These are phyloP conservation scores for Acanthochlamys bracteata DNA, from an alignment of 106 monocot genomes.

Conservation along the genomic window DNA sequence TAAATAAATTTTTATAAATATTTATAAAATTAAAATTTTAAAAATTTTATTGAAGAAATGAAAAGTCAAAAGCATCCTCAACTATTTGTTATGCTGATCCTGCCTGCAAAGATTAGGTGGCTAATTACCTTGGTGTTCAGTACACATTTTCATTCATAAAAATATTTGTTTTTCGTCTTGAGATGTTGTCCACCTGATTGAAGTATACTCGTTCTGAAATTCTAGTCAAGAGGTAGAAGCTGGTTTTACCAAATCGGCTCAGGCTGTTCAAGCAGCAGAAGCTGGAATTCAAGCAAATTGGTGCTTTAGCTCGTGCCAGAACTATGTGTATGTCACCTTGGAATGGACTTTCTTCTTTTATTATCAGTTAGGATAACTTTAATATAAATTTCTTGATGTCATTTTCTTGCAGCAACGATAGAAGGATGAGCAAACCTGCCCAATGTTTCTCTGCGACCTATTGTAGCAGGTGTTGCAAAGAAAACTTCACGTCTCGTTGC, in stretches of 20 bases:
- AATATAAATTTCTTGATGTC: neutral
- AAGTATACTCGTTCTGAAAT: neutral
- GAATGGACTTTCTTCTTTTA: neutral
- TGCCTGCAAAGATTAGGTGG: too few species aligned
- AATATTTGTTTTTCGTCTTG: neutral
- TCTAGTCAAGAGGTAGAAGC: constrained; percentile 77
- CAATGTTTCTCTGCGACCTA: constrained; percentile 43
- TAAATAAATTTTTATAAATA: too few species aligned
- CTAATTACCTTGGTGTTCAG: too few species aligned
- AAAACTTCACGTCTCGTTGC: constrained; percentile 61
- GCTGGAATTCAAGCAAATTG: constrained; percentile 77
- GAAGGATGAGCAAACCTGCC: constrained; percentile 78
- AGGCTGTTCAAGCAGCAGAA: constrained; percentile 75
- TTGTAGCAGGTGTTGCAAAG: constrained; percentile 64
- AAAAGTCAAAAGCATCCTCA: too few species aligned
- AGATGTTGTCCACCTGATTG: neutral
- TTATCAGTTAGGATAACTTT: neutral
- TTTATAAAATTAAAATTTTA: too few species aligned
- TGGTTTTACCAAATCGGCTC: constrained; percentile 74
- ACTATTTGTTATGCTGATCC: too few species aligned
- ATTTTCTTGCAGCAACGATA: constrained; percentile 70
- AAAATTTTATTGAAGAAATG: too few species aligned
- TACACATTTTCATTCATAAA: too few species aligned
- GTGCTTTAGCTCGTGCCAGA: constrained; percentile 47
- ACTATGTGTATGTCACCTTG: constrained; percentile 51